Base-by-base conservation (phyloP, 2,329 filamentous ascomycete genomes). In the Monilinia fructicola region DNA sequence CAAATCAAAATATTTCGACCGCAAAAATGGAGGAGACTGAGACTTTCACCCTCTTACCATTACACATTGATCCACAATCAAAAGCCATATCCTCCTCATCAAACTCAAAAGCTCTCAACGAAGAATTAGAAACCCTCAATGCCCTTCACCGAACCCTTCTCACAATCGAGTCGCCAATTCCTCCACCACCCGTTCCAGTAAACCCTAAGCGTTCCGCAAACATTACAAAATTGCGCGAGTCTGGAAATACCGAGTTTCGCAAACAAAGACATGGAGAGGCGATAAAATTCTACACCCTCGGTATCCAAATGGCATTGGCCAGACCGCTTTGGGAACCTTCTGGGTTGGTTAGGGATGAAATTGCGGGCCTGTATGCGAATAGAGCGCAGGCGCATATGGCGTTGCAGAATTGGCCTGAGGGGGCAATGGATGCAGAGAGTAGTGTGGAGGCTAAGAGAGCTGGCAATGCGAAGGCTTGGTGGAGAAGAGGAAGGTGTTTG, bases 391-490 rank as follows among this genome's bases (percentile, higher is more conserved):
- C 92, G 68, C 85, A 94, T 78, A 96, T 97, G 89, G 88, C 87
- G 23, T 80, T 90, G 78, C 86, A 88, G 78, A 84, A 84, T 72
- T 98, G 94, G 93, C 84, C 91, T 0, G 92, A 95, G 80, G 95
- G 87, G 6, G 85, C 90, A n/a, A 84, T 92, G 7, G 95, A 99
- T 79, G 93, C 93, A 4, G 90, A 96, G 81, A 86, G 88, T 40
- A 95, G 91, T 77, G 90, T 97, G 54, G 93, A 97, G 82, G 88
- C 92, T 69, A 93, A 94, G 83, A 86, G 88, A 71, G 85, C 89
- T 53, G 93, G 90, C 50, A 98, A 99, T 78, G 88, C 91, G 1
- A 98, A 98, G 86, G 93, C 89, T 0, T 98, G 94, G 92, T 97
- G 92, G 89, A 84, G 95, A 69, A 83, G 91, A 69, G 95, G 91